Evolutionary conservation across 2,329 filamentous ascomycete species (phyloP).

Genomic region (Exophiala sp.): DNA sequence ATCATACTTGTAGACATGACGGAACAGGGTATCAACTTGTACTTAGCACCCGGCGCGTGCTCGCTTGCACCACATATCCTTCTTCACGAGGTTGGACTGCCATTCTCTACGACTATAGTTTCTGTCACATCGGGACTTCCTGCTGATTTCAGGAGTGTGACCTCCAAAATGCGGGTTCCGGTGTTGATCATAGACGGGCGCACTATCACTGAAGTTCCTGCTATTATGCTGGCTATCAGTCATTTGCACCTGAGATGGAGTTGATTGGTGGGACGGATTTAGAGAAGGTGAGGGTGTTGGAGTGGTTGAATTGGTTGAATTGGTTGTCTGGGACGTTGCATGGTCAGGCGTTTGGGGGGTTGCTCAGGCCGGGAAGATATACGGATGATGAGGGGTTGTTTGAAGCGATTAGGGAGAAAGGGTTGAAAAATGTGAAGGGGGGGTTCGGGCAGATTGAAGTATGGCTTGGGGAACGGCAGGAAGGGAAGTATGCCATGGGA

Average conservation of each 20-base stretch:
- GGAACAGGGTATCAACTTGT: conserved; percentile 20
- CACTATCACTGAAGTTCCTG: conserved; percentile 35
- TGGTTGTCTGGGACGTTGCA: conserved; percentile 36
- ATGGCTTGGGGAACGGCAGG: conserved; percentile 17
- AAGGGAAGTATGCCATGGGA: conserved; percentile 28
- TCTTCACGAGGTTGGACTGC: conserved; percentile 27
- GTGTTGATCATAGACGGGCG: conserved; percentile 30
- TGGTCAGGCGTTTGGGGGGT: conserved; percentile 27
- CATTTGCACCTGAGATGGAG: conserved; percentile 29
- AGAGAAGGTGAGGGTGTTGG: conserved; percentile 33
- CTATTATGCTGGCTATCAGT: conserved; percentile 33
- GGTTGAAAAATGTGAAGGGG: conserved; percentile 17
- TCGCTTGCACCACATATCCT: conserved; percentile 34
- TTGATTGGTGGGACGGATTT: conserved; percentile 31
- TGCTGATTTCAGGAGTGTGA: conserved; percentile 27
- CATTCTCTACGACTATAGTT: conserved; percentile 25
- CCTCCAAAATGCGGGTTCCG: conserved; percentile 34
- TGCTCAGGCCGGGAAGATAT: conserved; percentile 30
- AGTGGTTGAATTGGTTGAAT: conserved; percentile 38
- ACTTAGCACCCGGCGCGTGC: conserved; percentile 31
- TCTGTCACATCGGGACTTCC: conserved; percentile 14
- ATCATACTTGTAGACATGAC: too few species aligned
- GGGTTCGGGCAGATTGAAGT: conserved; percentile 29
- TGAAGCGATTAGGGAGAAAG: conserved; percentile 24
- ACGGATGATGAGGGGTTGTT: conserved; percentile 24